These are phyloP conservation scores for Candida mesenterica DNA, from an alignment of 1,139 yeast species.

Conservation along the genomic window DNA sequence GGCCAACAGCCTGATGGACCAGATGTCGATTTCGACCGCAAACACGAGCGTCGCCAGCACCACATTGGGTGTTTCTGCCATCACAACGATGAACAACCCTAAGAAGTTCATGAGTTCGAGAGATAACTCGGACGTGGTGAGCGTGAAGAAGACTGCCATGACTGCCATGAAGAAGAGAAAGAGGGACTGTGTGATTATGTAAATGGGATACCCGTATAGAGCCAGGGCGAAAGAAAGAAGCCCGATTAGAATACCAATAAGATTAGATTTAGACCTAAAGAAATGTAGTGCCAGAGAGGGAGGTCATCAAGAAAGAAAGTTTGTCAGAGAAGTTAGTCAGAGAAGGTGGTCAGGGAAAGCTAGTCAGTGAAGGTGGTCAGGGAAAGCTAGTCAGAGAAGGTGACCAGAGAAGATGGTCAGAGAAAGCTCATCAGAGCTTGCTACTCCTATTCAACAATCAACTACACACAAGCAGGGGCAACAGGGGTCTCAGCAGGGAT, in stretches of 20 bases:
- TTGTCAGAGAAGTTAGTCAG: no score
- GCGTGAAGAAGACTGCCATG: constrained; percentile 10
- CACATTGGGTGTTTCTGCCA: background rate
- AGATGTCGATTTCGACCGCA: constrained; percentile 5
- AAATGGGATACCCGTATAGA: constrained; percentile 5
- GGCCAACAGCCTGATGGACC: constrained; percentile 5
- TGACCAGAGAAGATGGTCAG: no score
- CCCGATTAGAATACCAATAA: background rate
- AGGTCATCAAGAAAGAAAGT: no score
- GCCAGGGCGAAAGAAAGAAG: constrained; percentile 2
- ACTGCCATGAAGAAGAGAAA: constrained; percentile 26
- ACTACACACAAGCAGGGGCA: no score
- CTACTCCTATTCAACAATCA: no score
- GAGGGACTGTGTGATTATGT: constrained; percentile 38
- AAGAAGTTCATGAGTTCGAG: constrained; percentile 5
- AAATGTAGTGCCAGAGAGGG: no score
- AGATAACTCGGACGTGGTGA: constrained; percentile 1
- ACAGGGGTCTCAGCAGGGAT: no score
- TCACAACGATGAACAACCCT: constrained; percentile 1
- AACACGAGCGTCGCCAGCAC: constrained; percentile 6
- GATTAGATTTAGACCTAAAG: background rate
- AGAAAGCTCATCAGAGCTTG: no score
- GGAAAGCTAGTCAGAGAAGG: no score
- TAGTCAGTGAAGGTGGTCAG: no score
- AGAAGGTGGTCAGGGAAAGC: no score